These are phyloP conservation scores for Meira nashicola DNA, from an alignment of 1,284 basidiomycete genomes.

Conservation along the genomic window DNA sequence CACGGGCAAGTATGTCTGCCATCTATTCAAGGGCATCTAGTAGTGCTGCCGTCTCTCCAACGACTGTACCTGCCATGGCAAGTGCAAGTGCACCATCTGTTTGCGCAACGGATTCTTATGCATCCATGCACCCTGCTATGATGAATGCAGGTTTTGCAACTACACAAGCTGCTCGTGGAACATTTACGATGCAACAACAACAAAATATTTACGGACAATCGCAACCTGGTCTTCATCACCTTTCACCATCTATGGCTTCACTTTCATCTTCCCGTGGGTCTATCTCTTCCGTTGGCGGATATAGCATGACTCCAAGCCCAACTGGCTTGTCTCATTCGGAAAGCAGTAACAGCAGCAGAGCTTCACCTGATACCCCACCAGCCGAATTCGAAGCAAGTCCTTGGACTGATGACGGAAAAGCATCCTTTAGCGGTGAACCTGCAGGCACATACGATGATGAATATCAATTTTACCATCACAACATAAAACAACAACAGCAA, in stretches of 20 bases:
- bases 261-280: slow-evolving; percentile 16
- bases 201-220: too few relatives aligned
- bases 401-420: slow-evolving; percentile 7
- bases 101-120: too few relatives aligned
- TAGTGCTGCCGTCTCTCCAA: too few relatives aligned
- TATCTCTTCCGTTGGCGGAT: slow-evolving; percentile 31
- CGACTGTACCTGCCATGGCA: too few relatives aligned
- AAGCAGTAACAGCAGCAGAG: slow-evolving; percentile 31
- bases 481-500: background rate
- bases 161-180: too few relatives aligned
- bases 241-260: slow-evolving; percentile 10
- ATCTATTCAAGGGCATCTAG: too few relatives aligned
- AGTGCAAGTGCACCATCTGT: too few relatives aligned
- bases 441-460: slow-evolving; percentile 21
- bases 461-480: background rate
- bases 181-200: too few relatives aligned
- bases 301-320: slow-evolving; percentile 32
- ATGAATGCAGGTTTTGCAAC: too few relatives aligned
- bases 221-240: background rate
- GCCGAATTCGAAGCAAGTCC: slow-evolving; percentile 28
- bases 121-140: too few relatives aligned
- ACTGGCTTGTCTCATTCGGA: slow-evolving; percentile 20
- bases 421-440: slow-evolving; percentile 20
- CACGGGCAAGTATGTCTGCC: too few relatives aligned
- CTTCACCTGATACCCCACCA: slow-evolving; percentile 45